Evolutionary conservation across 495 filamentous ascomycete genomes (phyloP).

Genomic region (Penicillium riverlandense): DNA sequence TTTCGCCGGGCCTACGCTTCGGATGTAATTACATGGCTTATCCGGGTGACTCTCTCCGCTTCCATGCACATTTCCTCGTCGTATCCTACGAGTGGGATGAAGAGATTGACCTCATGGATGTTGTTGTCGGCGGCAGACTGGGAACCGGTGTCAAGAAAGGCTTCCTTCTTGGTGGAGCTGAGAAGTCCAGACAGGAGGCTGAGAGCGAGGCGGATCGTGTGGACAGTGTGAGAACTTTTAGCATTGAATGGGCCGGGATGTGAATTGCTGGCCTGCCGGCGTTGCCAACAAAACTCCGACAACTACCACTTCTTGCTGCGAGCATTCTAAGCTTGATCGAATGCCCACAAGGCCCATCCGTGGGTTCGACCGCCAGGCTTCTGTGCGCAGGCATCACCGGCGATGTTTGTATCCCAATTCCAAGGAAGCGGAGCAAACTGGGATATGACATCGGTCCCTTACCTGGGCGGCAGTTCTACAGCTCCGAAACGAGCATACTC

Average conservation of each 20-base stretch:
- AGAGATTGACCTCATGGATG: conserved; percentile 70
- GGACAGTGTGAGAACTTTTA: conserved; percentile 56
- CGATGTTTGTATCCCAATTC: too few species aligned
- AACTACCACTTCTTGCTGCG: not conserved
- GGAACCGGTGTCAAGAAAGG: conserved; percentile 96
- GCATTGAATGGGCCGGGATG: conserved; percentile 82
- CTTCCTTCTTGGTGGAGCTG: conserved; percentile 72
- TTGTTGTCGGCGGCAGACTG: conserved; percentile 78
- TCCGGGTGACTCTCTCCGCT: conserved; percentile 88
- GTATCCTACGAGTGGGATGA: conserved; percentile 77
- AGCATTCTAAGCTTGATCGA: not conserved
- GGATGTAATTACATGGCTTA: conserved; percentile 92
- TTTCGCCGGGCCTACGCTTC: conserved; percentile 87
- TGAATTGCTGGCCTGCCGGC: conserved; percentile 21
- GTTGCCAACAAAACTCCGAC: not conserved
- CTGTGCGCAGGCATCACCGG: too few species aligned
- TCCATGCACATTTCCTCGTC: conserved; percentile 87
- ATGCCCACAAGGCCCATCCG: too few species aligned
- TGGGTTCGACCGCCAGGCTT: too few species aligned
- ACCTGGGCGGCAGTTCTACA: too few species aligned
- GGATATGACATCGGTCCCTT: too few species aligned
- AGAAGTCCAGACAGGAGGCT: conserved; percentile 19
- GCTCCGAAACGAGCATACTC: too few species aligned
- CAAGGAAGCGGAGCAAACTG: too few species aligned
- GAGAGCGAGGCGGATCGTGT: conserved; percentile 15